Base-by-base conservation (phyloP, 208 protist species). In the Leishmania mexicana region DNA sequence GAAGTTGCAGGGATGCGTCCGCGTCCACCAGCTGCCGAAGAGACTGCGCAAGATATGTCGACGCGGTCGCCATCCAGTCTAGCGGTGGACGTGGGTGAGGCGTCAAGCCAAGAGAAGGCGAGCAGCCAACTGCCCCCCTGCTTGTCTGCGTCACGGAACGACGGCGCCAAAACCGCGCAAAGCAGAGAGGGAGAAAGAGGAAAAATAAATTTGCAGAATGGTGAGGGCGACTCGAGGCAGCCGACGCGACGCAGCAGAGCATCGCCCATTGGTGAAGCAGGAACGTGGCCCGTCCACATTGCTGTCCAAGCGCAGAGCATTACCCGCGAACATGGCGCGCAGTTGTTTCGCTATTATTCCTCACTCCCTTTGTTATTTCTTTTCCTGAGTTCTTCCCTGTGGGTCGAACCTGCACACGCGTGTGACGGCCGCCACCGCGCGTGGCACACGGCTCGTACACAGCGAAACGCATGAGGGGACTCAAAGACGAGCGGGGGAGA, bases 11-110 rank as follows among this genome's bases (percentile, higher is more conserved):
- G 24, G 2, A 21, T 31, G 53, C 24, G 31, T 78, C 75, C 17
- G 73, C 51, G 15, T 76, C 73, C 31, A 76, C 47, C 31, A 76
- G 73, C 51, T 31, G 15, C 49, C 19, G 51, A 17, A 76, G 35
- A 38, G n/a, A 64, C n/a, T 62, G 31, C 5, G 38, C n/a, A 21
- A 76, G 53, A 24, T 10, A 53, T 31, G 53, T 47, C 51, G 73
- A 76, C 31, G 38, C 17, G 8, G 51, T 47, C 49, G 53, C 51
- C 51, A 76, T 57, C 8, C 17, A 13, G 28, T 28, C 49, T 76
- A 6, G 19, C n/a, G 38, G 72, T 60, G n/a, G 28, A 19, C 40
- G n/a, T 51, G 40, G 40, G 45, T n/a, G 40, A 53, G 28, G 45
- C 31, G 40, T 54, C 49, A 11, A 7, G 24, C 67, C 38, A 21